A percentile compares a stretch with the other conserved stretches of the same genome.
phyloP scores from a whole-genome alignment of 305 asterid species.

The Solanum aculeatissimum region DNA sequence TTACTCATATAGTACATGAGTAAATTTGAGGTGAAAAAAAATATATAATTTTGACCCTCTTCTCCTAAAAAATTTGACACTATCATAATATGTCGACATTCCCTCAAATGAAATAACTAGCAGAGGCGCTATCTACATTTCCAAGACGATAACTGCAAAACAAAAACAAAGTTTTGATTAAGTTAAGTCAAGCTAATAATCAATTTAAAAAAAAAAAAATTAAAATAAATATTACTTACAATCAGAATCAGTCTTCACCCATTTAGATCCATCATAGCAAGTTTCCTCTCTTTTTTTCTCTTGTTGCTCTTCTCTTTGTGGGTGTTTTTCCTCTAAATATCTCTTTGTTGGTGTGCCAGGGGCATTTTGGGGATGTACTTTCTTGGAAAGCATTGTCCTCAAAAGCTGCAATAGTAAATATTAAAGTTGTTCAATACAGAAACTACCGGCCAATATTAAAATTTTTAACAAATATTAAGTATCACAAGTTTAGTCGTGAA shows the following conservation, averaged over 20 bases:
- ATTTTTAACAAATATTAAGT: not conserved
- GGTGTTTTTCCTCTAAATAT: constrained; percentile 25
- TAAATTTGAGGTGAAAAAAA: not conserved
- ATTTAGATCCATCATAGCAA: constrained; percentile 32
- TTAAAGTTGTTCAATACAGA: not conserved
- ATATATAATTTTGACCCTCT: not conserved
- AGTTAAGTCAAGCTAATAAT: not conserved
- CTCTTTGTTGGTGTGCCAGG: constrained; percentile 40
- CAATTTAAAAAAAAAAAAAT: not conserved
- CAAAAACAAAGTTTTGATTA: not conserved
- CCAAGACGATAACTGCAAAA: constrained; percentile 76
- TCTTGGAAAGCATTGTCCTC: constrained; percentile 66
- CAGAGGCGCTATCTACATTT: constrained; percentile 26
- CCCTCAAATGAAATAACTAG: not conserved
- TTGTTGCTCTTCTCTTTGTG: constrained; percentile 20
- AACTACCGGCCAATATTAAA: not conserved
- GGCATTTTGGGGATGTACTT: constrained; percentile 38
- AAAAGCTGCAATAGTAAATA: constrained; percentile 39
- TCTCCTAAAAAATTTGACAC: not conserved
- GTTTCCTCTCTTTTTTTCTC: constrained; percentile 14
- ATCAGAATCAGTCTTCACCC: constrained; percentile 82
- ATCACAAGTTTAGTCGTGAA: not conserved
- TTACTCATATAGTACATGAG: not conserved
- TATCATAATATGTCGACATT: not conserved
- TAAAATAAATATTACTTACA: constrained; percentile 33